These are phyloP conservation scores for Fraxinus pennsylvanica DNA, from an alignment of 257 asterid genomes.

Conservation along the genomic window DNA sequence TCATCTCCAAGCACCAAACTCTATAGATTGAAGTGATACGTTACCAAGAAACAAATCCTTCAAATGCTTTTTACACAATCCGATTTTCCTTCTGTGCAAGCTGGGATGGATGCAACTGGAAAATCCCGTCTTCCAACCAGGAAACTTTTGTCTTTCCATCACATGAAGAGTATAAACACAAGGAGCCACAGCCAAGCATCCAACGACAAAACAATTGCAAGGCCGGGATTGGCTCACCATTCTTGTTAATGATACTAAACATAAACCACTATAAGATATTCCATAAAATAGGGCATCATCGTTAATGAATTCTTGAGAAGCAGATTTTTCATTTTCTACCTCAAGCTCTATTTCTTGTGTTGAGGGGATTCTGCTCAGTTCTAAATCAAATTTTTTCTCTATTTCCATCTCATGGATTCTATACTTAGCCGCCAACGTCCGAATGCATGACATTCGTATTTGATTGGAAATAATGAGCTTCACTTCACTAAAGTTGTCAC, in stretches of 20 bases:
- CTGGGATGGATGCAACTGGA: slow-evolving; percentile 75
- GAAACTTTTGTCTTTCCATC: slow-evolving; percentile 89
- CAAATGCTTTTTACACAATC: slow-evolving; percentile 74
- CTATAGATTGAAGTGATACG: slow-evolving; percentile 56
- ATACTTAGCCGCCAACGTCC: slow-evolving; percentile 77
- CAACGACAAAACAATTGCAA: slow-evolving; percentile 74
- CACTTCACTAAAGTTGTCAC: slow-evolving; percentile 66
- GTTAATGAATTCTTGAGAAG: slow-evolving; percentile 28
- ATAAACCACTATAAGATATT: slow-evolving; percentile 60
- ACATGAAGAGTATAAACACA: slow-evolving; percentile 74
- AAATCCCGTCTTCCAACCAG: slow-evolving; percentile 95
- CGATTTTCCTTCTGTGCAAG: slow-evolving; percentile 66
- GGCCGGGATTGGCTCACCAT: slow-evolving; percentile 68
- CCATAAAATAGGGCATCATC: slow-evolving; percentile 60
- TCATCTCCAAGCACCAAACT: slow-evolving; percentile 64
- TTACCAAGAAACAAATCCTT: slow-evolving; percentile 71
- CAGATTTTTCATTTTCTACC: slow-evolving; percentile 39
- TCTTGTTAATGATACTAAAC: slow-evolving; percentile 71
- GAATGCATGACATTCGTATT: slow-evolving; percentile 73
- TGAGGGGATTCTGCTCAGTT: slow-evolving; percentile 65
- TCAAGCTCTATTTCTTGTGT: slow-evolving; percentile 64
- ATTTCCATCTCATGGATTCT: slow-evolving; percentile 69
- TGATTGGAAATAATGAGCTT: slow-evolving; percentile 61
- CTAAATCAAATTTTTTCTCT: slow-evolving; percentile 65
- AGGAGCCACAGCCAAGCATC: slow-evolving; percentile 59